These are phyloP conservation scores for Barnettozyma hawaiiensis DNA, from an alignment of 1,139 yeast genomes.

Conservation along the genomic window DNA sequence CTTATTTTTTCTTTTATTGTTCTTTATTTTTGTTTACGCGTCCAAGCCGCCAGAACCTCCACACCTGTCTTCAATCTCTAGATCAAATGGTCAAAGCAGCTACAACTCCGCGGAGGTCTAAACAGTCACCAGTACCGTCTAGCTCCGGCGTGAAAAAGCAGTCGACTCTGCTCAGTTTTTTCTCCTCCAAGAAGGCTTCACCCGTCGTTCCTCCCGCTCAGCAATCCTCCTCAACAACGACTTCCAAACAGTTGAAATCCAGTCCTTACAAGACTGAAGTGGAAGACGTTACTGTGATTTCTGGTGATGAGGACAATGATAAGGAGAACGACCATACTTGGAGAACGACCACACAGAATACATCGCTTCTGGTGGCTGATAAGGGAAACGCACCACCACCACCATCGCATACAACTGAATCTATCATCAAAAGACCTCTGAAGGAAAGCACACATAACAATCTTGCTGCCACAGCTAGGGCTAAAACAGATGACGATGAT, in stretches of 20 bases:
- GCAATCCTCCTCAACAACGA: slow-evolving; percentile 7
- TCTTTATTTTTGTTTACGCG: too few species aligned
- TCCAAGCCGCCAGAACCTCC: too few species aligned
- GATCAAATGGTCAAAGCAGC: slow-evolving; percentile 2
- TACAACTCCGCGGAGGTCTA: slow-evolving; percentile 9
- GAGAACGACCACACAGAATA: not conserved
- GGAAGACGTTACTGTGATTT: slow-evolving; percentile 6
- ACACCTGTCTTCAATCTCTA: too few species aligned
- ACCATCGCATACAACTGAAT: not conserved
- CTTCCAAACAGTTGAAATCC: slow-evolving; percentile 15
- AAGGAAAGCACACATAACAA: slow-evolving; percentile 5
- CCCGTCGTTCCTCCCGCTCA: not conserved
- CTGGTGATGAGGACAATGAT: slow-evolving; percentile 7
- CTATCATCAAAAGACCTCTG: slow-evolving; percentile 19
- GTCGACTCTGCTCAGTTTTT: slow-evolving; percentile 14
- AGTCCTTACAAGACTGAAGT: slow-evolving; percentile 14
- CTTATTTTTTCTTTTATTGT: too few species aligned
- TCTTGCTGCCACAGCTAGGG: not conserved
- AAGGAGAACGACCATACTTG: slow-evolving; percentile 7
- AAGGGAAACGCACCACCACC: not conserved
- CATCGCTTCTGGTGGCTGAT: not conserved
- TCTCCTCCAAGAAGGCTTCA: slow-evolving; percentile 9
- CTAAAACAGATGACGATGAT: not conserved
- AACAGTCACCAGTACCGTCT: not conserved
- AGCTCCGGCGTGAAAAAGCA: slow-evolving; percentile 14